Conservation (phyloP, 1,284 basidiomycete genomes). For the Puccinia coronata region DNA sequence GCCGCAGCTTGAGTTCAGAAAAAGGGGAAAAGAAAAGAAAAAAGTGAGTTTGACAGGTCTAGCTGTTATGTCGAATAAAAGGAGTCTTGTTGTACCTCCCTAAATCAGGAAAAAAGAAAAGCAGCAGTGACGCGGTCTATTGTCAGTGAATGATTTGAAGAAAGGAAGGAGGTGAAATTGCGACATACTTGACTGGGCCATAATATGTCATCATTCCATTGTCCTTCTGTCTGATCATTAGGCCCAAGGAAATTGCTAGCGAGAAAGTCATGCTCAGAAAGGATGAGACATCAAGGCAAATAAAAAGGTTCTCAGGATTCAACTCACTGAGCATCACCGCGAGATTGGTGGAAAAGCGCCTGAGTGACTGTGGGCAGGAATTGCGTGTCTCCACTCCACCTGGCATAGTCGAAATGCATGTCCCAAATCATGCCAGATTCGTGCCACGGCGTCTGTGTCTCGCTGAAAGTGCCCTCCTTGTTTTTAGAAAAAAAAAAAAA, state of each 20-base stretch:
- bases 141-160: not conserved
- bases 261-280: not conserved
- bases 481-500: not conserved
- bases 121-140: not conserved
- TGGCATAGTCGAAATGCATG: slow-evolving; percentile 39
- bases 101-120: not conserved
- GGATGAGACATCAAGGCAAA: not conserved
- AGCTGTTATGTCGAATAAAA: not conserved
- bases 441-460: slow-evolving; percentile 42
- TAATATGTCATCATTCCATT: slow-evolving; percentile 48
- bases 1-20: slow-evolving; percentile 12
- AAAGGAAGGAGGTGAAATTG: not conserved
- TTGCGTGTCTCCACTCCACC: slow-evolving; percentile 36
- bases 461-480: slow-evolving; percentile 12
- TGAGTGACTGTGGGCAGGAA: slow-evolving; percentile 21
- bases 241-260: slow-evolving; percentile 38
- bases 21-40: not conserved
- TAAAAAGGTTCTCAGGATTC: too few species aligned
- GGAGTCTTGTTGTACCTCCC: not conserved
- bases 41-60: too few species aligned
- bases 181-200: slow-evolving; percentile 34
- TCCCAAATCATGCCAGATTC: slow-evolving; percentile 47
- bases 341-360: slow-evolving; percentile 30
- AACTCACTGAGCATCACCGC: slow-evolving; percentile 22
- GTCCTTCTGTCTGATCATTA: slow-evolving; percentile 10